Conservation (phyloP, 164 flowering plant species). For the Brasenia schreberi region DNA sequence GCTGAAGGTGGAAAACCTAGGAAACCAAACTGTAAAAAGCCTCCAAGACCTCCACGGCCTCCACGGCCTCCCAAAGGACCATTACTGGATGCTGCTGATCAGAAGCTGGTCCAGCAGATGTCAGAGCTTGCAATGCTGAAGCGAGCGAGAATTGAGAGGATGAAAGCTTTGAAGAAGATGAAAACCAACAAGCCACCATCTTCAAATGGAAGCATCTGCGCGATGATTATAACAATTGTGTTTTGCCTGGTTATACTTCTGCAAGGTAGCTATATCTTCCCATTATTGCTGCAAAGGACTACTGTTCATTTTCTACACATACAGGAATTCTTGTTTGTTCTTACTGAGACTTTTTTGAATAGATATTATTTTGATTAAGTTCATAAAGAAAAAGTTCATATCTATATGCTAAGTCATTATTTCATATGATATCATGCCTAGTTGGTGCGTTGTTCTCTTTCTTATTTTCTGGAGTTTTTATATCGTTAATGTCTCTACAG, state of each 20-base stretch:
- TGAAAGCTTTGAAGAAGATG: conserved; percentile 21
- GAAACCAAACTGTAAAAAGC: conserved; percentile 29
- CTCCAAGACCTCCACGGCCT: conserved; percentile 68
- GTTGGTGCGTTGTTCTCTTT: no score
- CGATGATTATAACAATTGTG: conserved; percentile 44
- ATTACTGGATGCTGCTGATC: conserved; percentile 57
- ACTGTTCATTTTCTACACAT: no score
- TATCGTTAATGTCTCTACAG: no score
- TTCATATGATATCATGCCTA: no score
- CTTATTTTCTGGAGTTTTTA: no score
- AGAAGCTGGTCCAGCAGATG: conserved; percentile 48
- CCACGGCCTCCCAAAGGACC: conserved; percentile 66
- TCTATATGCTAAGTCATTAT: no score
- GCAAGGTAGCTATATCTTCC: conserved; percentile 31
- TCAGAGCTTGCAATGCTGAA: conserved; percentile 62
- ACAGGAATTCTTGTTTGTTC: no score
- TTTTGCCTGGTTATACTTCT: conserved; percentile 49
- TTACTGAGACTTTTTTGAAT: no score
- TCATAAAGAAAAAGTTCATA: no score
- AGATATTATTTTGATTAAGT: no score
- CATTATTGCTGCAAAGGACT: not conserved
- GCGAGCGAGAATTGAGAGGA: conserved; percentile 56
- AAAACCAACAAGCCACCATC: conserved; percentile 36
- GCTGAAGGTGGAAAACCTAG: conserved; percentile 34
- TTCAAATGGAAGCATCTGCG: conserved; percentile 27